Base-by-base conservation (phyloP, 495 filamentous ascomycete genomes). In the Melanomma pulvis-pyrius region DNA sequence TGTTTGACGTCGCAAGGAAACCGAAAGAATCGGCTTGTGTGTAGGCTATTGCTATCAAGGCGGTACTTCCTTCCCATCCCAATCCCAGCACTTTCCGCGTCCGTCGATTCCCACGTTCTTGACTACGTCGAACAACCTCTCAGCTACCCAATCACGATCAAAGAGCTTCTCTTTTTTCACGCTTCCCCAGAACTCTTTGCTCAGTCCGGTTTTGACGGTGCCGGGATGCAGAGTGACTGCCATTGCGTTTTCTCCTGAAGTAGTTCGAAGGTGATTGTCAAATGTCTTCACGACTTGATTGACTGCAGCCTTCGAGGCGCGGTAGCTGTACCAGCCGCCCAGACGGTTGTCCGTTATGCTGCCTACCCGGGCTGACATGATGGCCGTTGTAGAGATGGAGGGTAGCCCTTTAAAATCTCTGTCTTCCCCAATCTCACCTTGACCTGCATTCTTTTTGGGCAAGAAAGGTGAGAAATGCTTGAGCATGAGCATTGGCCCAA, bases 221-320 rank as follows among this genome's bases (percentile, higher is more conserved):
- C 92, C 91, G 4, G 91, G 92, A 78, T 96, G 91, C 74, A 93
- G 79, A n/a, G 81, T 82, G 4, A 96, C 77, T 0, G 82, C 83
- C 64, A 92, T 78, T 0, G 87, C 88, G 46, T 83, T 85, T 3
- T 82, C 81, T 0, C 80, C 85, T 46, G 82, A 80, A 15, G 78
- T 77, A 19, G 77, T 74, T 54, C 72, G 74, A 39, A 94, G 73
- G 70, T 89, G 82, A n/a, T 88, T 74, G 75, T 94, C 92, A 67
- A 93, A 86, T 0, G 83, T 88, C 74, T 88, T 91, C 1, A 85
- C 84, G 22, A 91, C 41, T 60, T 84, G 84, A 61, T 88, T 92
- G 2, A 93, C 83, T 0, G 81, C 88, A 1, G 78, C 75, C 61
- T 80, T 80, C 6, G 69, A 74, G 1, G 74, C 67, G 2, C 78